These are phyloP conservation scores for Raffaelea albimanens DNA, from an alignment of 2,329 filamentous ascomycete genomes.

Conservation along the genomic window DNA sequence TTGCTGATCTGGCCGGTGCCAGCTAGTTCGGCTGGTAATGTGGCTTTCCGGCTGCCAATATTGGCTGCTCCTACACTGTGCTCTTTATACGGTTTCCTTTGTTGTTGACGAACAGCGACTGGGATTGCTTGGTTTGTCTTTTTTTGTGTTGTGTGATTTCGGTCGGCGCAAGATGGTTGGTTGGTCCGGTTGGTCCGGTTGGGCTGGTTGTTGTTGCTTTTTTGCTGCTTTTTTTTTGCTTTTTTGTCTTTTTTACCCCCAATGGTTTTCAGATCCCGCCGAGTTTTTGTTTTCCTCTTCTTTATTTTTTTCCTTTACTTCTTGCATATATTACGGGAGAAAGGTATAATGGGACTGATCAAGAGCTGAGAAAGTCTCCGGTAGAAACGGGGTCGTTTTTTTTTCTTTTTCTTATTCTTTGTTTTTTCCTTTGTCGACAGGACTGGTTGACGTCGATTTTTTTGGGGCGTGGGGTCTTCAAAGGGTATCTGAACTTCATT, in stretches of 20 bases:
- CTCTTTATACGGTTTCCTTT: no score
- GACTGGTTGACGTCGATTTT: conserved; percentile 1
- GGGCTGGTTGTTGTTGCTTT: conserved; percentile 1
- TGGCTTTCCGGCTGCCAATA: no score
- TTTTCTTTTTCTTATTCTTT: conserved; percentile 8
- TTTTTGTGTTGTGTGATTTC: no score
- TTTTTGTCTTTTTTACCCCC: not conserved
- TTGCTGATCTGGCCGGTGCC: no score
- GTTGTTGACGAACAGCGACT: no score
- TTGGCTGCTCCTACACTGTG: no score
- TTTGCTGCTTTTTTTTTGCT: not conserved
- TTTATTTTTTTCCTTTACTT: not conserved
- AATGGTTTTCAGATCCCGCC: not conserved
- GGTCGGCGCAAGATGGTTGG: no score
- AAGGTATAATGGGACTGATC: conserved; percentile 31
- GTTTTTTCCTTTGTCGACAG: conserved; percentile 8
- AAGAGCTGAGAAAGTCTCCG: conserved; percentile 48
- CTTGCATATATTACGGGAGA: conserved; percentile 6
- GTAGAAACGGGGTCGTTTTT: conserved; percentile 13
- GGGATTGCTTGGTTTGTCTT: not conserved
- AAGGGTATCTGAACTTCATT: no score
- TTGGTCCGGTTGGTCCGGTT: not conserved
- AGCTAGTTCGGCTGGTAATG: no score
- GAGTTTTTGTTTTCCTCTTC: not conserved
- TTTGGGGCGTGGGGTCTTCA: no score